phyloP scores from a whole-genome alignment of 192 early-diverging fungal species.

The Podila horticola region DNA sequence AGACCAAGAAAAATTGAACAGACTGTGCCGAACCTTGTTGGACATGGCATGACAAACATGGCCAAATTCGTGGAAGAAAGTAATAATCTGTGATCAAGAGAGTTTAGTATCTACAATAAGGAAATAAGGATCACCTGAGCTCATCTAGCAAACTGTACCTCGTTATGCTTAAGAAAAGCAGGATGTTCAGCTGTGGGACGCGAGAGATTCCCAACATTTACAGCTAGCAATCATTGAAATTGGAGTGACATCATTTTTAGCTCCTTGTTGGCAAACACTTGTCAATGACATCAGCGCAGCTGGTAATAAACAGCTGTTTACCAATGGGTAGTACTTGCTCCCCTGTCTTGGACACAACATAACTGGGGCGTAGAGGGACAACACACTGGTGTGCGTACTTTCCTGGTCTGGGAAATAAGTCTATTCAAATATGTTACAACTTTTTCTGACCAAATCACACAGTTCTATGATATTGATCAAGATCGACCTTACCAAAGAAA shows the following conservation, averaged over 20 bases:
- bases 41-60: slow-evolving; percentile 59
- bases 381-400: slow-evolving; percentile 86
- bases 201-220: slow-evolving; percentile 45
- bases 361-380: slow-evolving; percentile 80
- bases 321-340: slow-evolving; percentile 36
- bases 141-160: slow-evolving; percentile 53
- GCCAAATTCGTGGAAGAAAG: slow-evolving; percentile 90
- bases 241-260: neutral
- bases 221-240: slow-evolving; percentile 8
- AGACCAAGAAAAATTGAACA: slow-evolving; percentile 82
- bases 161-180: slow-evolving; percentile 81
- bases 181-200: slow-evolving; percentile 70
- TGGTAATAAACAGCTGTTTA: neutral
- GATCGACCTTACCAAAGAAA: slow-evolving; percentile 26
- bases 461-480: no score
- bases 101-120: no score
- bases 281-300: neutral
- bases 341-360: slow-evolving; percentile 57
- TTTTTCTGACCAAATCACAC: no score
- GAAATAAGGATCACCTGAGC: no score
- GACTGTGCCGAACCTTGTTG: slow-evolving; percentile 50
- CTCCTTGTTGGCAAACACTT: neutral
- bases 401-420: slow-evolving; percentile 78
- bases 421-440: slow-evolving; percentile 33
- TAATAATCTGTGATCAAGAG: slow-evolving; percentile 39